Evolutionary conservation across 2,329 filamentous ascomycete genomes (phyloP).

Genomic region (Ceratocystis colombiana): DNA sequence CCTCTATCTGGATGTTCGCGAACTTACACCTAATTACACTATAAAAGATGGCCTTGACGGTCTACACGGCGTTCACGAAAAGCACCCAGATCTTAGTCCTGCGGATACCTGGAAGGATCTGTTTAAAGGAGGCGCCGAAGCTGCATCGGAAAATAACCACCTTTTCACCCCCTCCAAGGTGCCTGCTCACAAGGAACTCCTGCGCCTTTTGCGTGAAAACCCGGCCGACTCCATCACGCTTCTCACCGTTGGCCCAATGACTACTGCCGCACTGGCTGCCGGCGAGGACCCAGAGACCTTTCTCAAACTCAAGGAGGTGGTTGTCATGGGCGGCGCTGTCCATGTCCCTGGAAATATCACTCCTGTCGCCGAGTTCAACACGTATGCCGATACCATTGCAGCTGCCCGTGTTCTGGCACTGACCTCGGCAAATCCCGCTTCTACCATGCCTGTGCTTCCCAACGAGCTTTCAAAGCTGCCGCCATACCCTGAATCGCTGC

Average conservation of each 20-base stretch:
- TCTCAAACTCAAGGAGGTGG: slow-evolving; percentile 75
- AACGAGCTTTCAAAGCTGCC: slow-evolving; percentile 42
- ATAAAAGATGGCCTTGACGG: slow-evolving; percentile 61
- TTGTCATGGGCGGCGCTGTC: slow-evolving; percentile 90
- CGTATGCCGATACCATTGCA: slow-evolving; percentile 74
- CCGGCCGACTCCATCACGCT: slow-evolving; percentile 80
- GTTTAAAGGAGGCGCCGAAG: slow-evolving; percentile 38
- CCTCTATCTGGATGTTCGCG: not conserved
- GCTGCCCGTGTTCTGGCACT: slow-evolving; percentile 68
- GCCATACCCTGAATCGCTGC: slow-evolving; percentile 54
- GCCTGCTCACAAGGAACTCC: slow-evolving; percentile 73
- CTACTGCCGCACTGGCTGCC: slow-evolving; percentile 85
- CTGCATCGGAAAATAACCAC: slow-evolving; percentile 40
- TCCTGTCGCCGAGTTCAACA: slow-evolving; percentile 89
- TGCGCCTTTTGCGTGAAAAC: slow-evolving; percentile 73
- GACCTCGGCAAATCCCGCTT: slow-evolving; percentile 60
- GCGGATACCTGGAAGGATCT: slow-evolving; percentile 63
- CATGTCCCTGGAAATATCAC: slow-evolving; percentile 70
- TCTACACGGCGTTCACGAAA: slow-evolving; percentile 62
- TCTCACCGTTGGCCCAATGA: slow-evolving; percentile 78
- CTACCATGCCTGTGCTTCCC: slow-evolving; percentile 67
- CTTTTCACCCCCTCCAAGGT: slow-evolving; percentile 67
- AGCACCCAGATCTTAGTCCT: slow-evolving; percentile 65
- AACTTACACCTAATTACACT: not conserved
- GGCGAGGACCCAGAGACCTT: slow-evolving; percentile 83